Evolutionary conservation across 495 filamentous ascomycete species (phyloP).

Genomic region (Aspergillus hancockii): DNA sequence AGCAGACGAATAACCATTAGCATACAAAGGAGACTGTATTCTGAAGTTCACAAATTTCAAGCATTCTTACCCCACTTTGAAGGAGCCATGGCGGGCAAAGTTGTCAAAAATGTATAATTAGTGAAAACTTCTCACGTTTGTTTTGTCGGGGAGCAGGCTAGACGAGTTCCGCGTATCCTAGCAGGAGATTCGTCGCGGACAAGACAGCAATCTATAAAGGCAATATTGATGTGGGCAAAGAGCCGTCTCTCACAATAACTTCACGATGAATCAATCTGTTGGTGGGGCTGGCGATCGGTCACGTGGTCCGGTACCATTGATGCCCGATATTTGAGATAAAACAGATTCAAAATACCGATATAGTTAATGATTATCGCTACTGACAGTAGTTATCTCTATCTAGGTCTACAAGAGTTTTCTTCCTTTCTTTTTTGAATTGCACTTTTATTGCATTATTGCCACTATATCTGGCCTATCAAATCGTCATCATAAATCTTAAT

Average conservation of each 20-base stretch:
- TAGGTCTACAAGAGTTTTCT: background rate
- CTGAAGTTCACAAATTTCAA: slow-evolving; percentile 13
- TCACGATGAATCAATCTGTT: slow-evolving; percentile 16
- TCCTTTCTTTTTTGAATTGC: slow-evolving; percentile 6
- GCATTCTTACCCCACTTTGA: slow-evolving; percentile 53
- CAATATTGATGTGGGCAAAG: slow-evolving; percentile 17
- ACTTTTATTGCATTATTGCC: slow-evolving; percentile 28
- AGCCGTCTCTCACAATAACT: slow-evolving; percentile 8
- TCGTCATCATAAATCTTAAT: slow-evolving; percentile 30
- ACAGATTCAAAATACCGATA: no score
- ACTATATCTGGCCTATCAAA: slow-evolving; percentile 24
- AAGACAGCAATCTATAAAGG: background rate
- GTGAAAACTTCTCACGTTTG: slow-evolving; percentile 5
- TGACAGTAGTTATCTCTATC: no score
- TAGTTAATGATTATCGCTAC: no score
- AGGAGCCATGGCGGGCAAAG: slow-evolving; percentile 42
- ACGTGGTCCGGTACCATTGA: slow-evolving; percentile 17
- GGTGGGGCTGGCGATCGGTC: slow-evolving; percentile 21
- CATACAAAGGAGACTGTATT: background rate
- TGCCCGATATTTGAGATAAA: slow-evolving; percentile 19
- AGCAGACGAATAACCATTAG: slow-evolving; percentile 2
- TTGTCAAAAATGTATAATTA: slow-evolving; percentile 10
- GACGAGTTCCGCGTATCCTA: background rate
- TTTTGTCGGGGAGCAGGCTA: background rate
- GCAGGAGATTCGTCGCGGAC: slow-evolving; percentile 7